These are phyloP conservation scores for Fusarium sterilihyphosum DNA, from an alignment of 2,329 filamentous ascomycete species.

Conservation along the genomic window DNA sequence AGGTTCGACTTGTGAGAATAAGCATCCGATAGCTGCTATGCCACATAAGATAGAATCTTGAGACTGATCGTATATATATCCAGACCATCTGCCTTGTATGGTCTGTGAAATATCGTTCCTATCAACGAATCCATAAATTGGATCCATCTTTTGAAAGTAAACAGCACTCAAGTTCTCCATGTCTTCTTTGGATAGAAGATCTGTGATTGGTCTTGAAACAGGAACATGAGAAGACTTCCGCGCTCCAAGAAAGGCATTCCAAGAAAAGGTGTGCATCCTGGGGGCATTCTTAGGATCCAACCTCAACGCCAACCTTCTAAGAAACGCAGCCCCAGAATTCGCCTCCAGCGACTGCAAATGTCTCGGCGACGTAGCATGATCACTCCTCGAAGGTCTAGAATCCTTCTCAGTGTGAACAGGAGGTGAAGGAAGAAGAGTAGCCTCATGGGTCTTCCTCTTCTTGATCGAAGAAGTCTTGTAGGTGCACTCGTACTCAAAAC, in stretches of 20 bases:
- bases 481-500: slow-evolving; percentile 63
- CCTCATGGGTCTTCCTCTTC: slow-evolving; percentile 17
- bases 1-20: slow-evolving; percentile 59
- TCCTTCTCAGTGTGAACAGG: slow-evolving; percentile 4
- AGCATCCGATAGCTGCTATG: slow-evolving; percentile 62
- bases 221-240: slow-evolving; percentile 35
- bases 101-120: slow-evolving; percentile 44
- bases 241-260: slow-evolving; percentile 56
- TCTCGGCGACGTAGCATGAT: slow-evolving; percentile 30
- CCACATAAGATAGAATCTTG: slow-evolving; percentile 58
- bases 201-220: slow-evolving; percentile 51
- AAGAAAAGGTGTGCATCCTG: slow-evolving; percentile 64
- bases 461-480: slow-evolving; percentile 49
- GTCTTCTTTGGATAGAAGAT: slow-evolving; percentile 57
- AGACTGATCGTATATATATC: slow-evolving; percentile 23
- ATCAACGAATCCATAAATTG: slow-evolving; percentile 62
- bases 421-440: background rate
- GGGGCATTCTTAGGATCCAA: slow-evolving; percentile 64
- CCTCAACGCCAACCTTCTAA: slow-evolving; percentile 60
- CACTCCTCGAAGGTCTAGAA: background rate
- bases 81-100: slow-evolving; percentile 48
- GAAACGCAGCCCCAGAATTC: slow-evolving; percentile 67
- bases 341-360: slow-evolving; percentile 60
- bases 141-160: slow-evolving; percentile 64
- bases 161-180: slow-evolving; percentile 57